These are phyloP conservation scores for Gautieria morchelliformis DNA, from an alignment of 768 basidiomycete species.

Conservation along the genomic window DNA sequence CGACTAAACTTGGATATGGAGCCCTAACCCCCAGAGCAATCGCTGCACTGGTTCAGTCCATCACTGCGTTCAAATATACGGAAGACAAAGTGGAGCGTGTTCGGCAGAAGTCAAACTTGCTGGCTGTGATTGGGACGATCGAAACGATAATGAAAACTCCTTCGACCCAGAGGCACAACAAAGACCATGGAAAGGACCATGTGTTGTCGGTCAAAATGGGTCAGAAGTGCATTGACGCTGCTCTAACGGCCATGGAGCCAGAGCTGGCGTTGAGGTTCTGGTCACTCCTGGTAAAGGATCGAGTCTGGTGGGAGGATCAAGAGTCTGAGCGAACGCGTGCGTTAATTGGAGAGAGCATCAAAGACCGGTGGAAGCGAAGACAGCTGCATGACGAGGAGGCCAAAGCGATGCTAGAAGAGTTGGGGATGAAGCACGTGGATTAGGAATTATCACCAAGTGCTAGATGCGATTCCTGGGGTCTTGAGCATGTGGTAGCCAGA, in stretches of 20 bases:
- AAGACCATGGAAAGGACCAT: constrained; percentile 15
- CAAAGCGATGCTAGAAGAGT: constrained; percentile 24
- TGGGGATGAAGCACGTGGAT: constrained; percentile 12
- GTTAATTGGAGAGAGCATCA: constrained; percentile 29
- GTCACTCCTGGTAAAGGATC: constrained; percentile 35
- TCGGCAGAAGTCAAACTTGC: constrained; percentile 25
- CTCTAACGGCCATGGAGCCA: constrained; percentile 41
- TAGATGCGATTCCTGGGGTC: neutral
- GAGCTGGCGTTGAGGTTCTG: constrained; percentile 53
- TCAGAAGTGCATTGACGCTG: constrained; percentile 38
- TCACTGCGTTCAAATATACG: constrained; percentile 19
- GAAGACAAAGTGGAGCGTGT: constrained; percentile 11
- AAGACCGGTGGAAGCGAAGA: constrained; percentile 18
- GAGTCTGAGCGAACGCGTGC: constrained; percentile 36
- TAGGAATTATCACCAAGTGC: neutral
- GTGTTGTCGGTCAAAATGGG: constrained; percentile 39
- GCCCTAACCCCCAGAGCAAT: constrained; percentile 40
- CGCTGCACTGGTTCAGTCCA: constrained; percentile 36
- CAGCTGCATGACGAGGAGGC: constrained; percentile 15
- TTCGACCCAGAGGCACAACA: neutral
- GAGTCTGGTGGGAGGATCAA: constrained; percentile 37
- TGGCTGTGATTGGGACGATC: constrained; percentile 34
- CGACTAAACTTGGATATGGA: constrained; percentile 25
- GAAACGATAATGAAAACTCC: constrained; percentile 23
- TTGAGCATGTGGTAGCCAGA: neutral